Base-by-base conservation (phyloP, 1,139 yeast species). In the Blastobotrys raffinosifermentans region DNA sequence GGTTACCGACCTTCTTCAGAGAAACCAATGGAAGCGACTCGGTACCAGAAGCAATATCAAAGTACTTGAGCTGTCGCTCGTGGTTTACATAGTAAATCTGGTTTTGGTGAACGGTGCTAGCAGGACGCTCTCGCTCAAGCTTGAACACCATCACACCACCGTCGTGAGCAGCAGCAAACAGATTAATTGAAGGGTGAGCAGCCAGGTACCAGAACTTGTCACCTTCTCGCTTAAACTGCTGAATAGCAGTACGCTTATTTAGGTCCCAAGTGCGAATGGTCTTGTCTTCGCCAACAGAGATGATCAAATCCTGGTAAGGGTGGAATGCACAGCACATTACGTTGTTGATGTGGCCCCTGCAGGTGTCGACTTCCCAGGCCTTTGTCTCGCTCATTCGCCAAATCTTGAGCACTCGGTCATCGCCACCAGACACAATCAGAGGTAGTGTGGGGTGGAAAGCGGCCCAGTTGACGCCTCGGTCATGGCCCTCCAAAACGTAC, bases 281-380 rank as follows among this genome's bases (percentile, higher is more conserved):
- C 64, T 86, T 87, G 66, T 93, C 99, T 61, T 91, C 98, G 48
- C 94, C 81, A 33, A 89, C 95, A 18, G 97, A 89, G 39, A 93
- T 69, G 49, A 93, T 89, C 58, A 91, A 69, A 53, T 91, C 96
- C 63, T 87, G 94, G 50, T 77, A 79, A 30, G 98, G 97, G 56
- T 91, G 96, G 75, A 93, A 93, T 38, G 85, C 69, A 29, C 87
- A 89, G 61, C 94, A 73, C 41, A 89, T 78, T 40, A 91, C 95
- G 57, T 86, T 87, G 57, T 91, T 89, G 32, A 95, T 82, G 61
- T 93, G 99, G 38, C 98, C 98, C 56, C 98, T 77, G 64, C 96
- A 91, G 30, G 97, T 86, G 58, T 93, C 99, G 38, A 93, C 94
- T 63, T 93, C 98, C 97, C 98, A 93, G 21, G 98, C 98, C 64